phyloP scores from a whole-genome alignment of 148 eudicot species.

The Rhododendron williamsianum region DNA sequence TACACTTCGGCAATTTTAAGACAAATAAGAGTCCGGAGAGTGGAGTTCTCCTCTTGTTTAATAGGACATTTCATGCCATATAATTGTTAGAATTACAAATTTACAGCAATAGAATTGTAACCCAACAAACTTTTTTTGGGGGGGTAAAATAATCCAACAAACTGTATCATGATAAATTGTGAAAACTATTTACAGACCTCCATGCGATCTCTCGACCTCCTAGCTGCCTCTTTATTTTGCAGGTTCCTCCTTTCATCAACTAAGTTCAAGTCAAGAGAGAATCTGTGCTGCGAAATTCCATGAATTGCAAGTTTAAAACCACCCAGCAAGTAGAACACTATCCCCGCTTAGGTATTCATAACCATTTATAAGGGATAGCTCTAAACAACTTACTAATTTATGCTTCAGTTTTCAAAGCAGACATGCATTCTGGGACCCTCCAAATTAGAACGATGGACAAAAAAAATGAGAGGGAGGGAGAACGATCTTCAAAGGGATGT shows the following conservation, averaged over 20 bases:
- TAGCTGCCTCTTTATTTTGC: conserved; percentile 1
- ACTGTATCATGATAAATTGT: not conserved
- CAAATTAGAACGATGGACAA: not conserved
- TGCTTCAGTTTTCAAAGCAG: not conserved
- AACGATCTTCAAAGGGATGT: not conserved
- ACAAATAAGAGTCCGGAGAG: not conserved
- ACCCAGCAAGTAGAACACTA: not conserved
- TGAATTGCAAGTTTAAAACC: conserved; percentile 1
- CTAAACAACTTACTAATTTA: not conserved
- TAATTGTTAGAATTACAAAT: not conserved
- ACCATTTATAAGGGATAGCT: not conserved
- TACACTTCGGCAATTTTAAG: not conserved
- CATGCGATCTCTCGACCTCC: not conserved
- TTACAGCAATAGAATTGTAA: not conserved
- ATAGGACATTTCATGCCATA: not conserved
- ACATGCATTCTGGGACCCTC: not conserved
- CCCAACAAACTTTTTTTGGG: too few relatives aligned
- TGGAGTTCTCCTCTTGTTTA: not conserved
- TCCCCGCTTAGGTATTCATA: not conserved
- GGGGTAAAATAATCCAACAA: not conserved
- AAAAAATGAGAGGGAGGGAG: not conserved
- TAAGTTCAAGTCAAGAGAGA: not conserved
- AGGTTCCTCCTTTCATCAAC: not conserved
- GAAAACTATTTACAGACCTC: not conserved
- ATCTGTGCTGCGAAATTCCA: not conserved